phyloP scores from a whole-genome alignment of 768 basidiomycete genomes.

The Leccinum variicolor region DNA sequence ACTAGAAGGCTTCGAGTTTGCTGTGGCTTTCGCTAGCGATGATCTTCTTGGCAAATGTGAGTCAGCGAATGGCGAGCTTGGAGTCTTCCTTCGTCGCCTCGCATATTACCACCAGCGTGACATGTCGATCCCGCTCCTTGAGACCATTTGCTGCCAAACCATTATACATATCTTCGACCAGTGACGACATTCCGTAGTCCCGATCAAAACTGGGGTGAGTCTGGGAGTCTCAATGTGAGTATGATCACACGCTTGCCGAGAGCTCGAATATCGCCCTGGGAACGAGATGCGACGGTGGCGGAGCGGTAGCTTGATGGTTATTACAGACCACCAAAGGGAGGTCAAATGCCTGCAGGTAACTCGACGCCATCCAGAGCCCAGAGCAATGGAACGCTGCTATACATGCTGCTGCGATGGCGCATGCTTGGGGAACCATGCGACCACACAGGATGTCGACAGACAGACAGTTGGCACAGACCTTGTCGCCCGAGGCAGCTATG shows the following conservation, averaged over 20 bases:
- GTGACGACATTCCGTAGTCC: slow-evolving; percentile 15
- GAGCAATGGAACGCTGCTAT: slow-evolving; percentile 13
- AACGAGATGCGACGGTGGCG: slow-evolving; percentile 9
- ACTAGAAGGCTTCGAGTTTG: not conserved
- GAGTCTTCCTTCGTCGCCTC: slow-evolving; percentile 6
- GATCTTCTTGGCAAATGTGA: not conserved
- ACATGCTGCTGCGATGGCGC: slow-evolving; percentile 6
- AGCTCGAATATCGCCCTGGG: not conserved
- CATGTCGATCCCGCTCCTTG: slow-evolving; percentile 20
- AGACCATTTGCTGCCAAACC: not conserved
- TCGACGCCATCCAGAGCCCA: slow-evolving; percentile 13
- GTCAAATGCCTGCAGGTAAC: slow-evolving; percentile 8
- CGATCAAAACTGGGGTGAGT: slow-evolving; percentile 9
- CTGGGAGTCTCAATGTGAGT: not conserved
- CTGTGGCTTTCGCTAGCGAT: not conserved
- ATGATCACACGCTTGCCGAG: slow-evolving; percentile 3
- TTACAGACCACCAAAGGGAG: not conserved
- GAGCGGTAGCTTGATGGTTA: slow-evolving; percentile 20
- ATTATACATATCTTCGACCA: not conserved
- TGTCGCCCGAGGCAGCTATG: not conserved
- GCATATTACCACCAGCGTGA: slow-evolving; percentile 13
- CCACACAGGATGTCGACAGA: slow-evolving; percentile 1
- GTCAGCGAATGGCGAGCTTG: slow-evolving; percentile 11
- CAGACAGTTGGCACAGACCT: not conserved
- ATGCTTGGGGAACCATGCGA: not conserved